Conservation (phyloP, 2,329 filamentous ascomycete species). For the Nigrospora osmanthi region DNA sequence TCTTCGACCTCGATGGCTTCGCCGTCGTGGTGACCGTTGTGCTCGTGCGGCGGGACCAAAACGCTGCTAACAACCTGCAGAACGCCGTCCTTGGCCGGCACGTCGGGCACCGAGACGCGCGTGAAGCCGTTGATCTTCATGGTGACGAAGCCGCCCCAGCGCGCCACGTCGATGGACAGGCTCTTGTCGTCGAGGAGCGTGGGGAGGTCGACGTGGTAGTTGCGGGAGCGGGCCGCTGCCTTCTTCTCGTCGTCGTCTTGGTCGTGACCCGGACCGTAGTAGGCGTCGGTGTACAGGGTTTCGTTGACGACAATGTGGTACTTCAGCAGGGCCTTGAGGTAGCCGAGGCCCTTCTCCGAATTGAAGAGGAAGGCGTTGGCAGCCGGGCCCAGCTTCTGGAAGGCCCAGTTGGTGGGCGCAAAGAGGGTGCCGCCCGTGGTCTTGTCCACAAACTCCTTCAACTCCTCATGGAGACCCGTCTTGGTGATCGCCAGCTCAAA, state of each 20-base stretch:
- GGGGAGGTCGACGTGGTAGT: constrained; percentile 62
- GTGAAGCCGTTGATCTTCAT: constrained; percentile 72
- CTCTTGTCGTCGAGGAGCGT: constrained; percentile 61
- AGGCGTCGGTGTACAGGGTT: constrained; percentile 67
- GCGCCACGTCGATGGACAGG: constrained; percentile 63
- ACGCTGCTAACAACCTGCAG: constrained; percentile 69
- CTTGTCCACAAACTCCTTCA: constrained; percentile 43
- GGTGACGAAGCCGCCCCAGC: constrained; percentile 58
- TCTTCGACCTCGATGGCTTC: constrained; percentile 52
- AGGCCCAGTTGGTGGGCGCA: constrained; percentile 75
- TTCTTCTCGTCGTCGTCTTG: constrained; percentile 13
- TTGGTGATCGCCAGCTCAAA: constrained; percentile 66
- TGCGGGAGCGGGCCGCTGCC: constrained; percentile 27
- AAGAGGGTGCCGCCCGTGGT: constrained; percentile 68
- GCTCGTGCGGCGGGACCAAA: constrained; percentile 64
- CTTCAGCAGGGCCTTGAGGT: constrained; percentile 59
- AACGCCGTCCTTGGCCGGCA: constrained; percentile 69
- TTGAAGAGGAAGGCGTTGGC: constrained; percentile 83
- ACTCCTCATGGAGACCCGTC: constrained; percentile 59
- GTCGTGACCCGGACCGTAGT: constrained; percentile 42
- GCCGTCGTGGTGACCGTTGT: constrained; percentile 27
- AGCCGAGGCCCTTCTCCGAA: constrained; percentile 63
- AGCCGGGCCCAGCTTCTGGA: constrained; percentile 60
- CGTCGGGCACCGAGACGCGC: constrained; percentile 60
- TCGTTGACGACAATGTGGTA: constrained; percentile 25